phyloP scores from a whole-genome alignment of 257 asterid species.

The Lycium barbarum region DNA sequence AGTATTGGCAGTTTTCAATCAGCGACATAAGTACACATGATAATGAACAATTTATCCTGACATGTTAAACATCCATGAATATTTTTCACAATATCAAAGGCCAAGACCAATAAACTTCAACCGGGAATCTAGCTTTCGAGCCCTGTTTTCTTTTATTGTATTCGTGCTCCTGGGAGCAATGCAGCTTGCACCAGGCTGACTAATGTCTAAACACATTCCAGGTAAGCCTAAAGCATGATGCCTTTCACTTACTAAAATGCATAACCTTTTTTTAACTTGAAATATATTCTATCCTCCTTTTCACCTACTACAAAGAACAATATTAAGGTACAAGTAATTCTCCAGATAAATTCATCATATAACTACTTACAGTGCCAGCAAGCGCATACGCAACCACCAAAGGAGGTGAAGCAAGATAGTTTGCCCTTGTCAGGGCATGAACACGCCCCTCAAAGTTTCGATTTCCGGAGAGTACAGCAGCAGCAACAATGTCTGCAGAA shows the following conservation, averaged over 20 bases:
- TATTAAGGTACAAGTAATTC: neutral
- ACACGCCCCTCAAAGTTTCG: constrained; percentile 99
- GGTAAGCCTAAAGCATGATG: neutral
- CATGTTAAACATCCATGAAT: neutral
- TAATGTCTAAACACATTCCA: neutral
- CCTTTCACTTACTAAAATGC: neutral
- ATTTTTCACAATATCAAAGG: neutral
- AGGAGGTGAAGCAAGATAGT: constrained; percentile 98
- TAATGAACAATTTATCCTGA: neutral
- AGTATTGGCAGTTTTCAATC: neutral
- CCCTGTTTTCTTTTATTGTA: neutral
- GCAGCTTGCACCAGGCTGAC: constrained; percentile 23
- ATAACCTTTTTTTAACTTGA: neutral
- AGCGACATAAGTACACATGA: neutral
- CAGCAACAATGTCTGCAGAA: constrained; percentile 83
- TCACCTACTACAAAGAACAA: neutral
- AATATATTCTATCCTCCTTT: neutral
- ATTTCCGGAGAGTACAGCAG: constrained; percentile 97
- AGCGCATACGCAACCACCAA: constrained; percentile 97
- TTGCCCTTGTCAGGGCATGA: constrained; percentile 91
- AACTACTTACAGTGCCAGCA: constrained; percentile 86
- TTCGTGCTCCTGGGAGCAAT: neutral
- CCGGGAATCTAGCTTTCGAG: neutral
- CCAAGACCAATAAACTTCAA: neutral
- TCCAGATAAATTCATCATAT: constrained; percentile 23